These are phyloP conservation scores for Rhodocollybia butyracea DNA, from an alignment of 768 basidiomycete genomes.

Conservation along the genomic window DNA sequence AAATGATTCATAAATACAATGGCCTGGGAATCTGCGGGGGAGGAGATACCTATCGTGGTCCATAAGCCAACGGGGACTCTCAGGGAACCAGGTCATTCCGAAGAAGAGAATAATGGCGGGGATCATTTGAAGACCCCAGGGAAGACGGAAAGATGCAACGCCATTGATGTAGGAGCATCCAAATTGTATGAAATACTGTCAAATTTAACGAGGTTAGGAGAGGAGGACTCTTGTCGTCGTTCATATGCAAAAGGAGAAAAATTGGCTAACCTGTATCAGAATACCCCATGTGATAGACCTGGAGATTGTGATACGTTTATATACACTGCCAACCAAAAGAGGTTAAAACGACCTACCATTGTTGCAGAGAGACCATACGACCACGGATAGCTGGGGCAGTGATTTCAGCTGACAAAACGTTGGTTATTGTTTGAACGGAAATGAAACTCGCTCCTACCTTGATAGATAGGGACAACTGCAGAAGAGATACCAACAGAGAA, in stretches of 20 bases:
- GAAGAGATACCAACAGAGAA: conserved; percentile 65
- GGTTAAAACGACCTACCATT: conserved; percentile 42
- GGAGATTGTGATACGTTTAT: background rate
- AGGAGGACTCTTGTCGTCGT: too few relatives aligned
- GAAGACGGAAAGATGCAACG: conserved; percentile 72
- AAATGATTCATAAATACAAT: background rate
- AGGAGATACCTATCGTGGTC: conserved; percentile 49
- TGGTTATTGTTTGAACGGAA: too few relatives aligned
- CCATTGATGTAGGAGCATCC: conserved; percentile 73
- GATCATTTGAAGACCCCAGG: conserved; percentile 79
- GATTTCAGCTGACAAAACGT: too few relatives aligned
- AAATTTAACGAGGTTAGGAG: too few relatives aligned
- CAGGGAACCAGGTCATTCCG: conserved; percentile 69
- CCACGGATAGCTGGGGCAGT: conserved; percentile 72
- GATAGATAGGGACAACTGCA: conserved; percentile 69
- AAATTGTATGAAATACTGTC: conserved; percentile 75
- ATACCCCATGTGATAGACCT: conserved; percentile 77
- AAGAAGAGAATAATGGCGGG: conserved; percentile 66
- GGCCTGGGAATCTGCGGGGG: background rate
- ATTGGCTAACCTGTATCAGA: too few relatives aligned
- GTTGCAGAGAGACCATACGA: conserved; percentile 72
- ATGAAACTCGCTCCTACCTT: too few relatives aligned
- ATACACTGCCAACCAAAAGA: background rate
- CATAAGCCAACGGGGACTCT: conserved; percentile 69
- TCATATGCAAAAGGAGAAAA: too few relatives aligned